A percentile compares a stretch with the other conserved stretches of the same genome.
These are phyloP conservation scores for Vigna nakashimae DNA, from an alignment of 306 rosid species.

Conservation along the genomic window DNA sequence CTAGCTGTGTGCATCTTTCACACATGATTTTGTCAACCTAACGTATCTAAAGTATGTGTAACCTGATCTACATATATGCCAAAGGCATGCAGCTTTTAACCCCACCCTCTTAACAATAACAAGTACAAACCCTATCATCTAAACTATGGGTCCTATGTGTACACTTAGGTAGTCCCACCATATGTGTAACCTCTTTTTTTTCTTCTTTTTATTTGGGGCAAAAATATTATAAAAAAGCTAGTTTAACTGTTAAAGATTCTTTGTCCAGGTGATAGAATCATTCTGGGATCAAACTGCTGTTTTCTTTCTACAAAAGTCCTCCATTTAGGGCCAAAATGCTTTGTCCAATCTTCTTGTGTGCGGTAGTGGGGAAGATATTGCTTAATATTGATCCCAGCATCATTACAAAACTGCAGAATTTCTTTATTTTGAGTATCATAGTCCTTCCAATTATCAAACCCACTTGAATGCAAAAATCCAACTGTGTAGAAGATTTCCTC, in stretches of 20 bases:
- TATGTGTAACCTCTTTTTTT: not conserved
- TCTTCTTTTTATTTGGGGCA: not conserved
- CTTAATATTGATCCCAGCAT: slow-evolving; percentile 68
- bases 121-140: slow-evolving; percentile 42
- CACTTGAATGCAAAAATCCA: slow-evolving; percentile 76
- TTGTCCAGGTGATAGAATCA: slow-evolving; percentile 85
- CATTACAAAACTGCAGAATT: slow-evolving; percentile 64
- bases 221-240: not conserved
- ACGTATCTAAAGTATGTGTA: slow-evolving; percentile 46
- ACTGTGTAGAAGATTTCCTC: slow-evolving; percentile 83
- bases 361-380: slow-evolving; percentile 79
- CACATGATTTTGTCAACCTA: slow-evolving; percentile 53
- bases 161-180: slow-evolving; percentile 41
- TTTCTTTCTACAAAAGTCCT: slow-evolving; percentile 59
- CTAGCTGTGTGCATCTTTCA: slow-evolving; percentile 52
- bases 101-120: slow-evolving; percentile 47
- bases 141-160: slow-evolving; percentile 35
- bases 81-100: slow-evolving; percentile 44
- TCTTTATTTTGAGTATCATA: slow-evolving; percentile 71
- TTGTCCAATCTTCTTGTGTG: slow-evolving; percentile 67
- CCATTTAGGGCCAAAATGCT: slow-evolving; percentile 89
- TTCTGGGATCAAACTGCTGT: slow-evolving; percentile 75
- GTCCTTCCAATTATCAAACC: slow-evolving; percentile 69
- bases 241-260: slow-evolving; percentile 63
- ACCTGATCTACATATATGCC: slow-evolving; percentile 49